These are phyloP conservation scores for Phlebiopsis gigantea DNA, from an alignment of 768 basidiomycete genomes.

Conservation along the genomic window DNA sequence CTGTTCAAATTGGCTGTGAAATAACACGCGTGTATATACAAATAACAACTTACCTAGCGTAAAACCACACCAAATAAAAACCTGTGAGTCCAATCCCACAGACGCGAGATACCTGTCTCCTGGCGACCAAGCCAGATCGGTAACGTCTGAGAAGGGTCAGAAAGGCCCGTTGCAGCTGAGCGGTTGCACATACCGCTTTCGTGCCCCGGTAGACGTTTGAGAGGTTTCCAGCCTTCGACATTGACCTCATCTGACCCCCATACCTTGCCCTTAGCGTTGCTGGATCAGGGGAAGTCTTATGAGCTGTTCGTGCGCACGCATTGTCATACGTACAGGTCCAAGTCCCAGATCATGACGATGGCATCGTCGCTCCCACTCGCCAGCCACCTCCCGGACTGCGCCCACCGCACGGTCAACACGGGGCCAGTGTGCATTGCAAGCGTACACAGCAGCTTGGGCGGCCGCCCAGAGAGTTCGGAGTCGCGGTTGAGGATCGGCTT, in stretches of 20 bases:
- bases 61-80: slow-evolving; percentile 91
- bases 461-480: slow-evolving; percentile 59
- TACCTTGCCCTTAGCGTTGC: slow-evolving; percentile 76
- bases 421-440: slow-evolving; percentile 92
- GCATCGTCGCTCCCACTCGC: slow-evolving; percentile 96
- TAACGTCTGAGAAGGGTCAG: slow-evolving; percentile 61
- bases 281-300: slow-evolving; percentile 24
- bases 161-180: too few relatives aligned
- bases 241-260: slow-evolving; percentile 97
- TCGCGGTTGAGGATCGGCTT: slow-evolving; percentile 82
- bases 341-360: slow-evolving; percentile 95
- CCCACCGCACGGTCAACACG: slow-evolving; percentile 89
- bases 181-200: slow-evolving; percentile 69
- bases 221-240: slow-evolving; percentile 94
- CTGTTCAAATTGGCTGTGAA: slow-evolving; percentile 32
- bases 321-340: slow-evolving; percentile 77
- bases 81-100: slow-evolving; percentile 86
- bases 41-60: slow-evolving; percentile 64
- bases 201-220: slow-evolving; percentile 89
- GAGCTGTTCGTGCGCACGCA: neutral
- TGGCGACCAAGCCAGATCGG: slow-evolving; percentile 92
- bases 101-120: slow-evolving; percentile 91
- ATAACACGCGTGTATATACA: neutral
- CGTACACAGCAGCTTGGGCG: slow-evolving; percentile 86
- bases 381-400: slow-evolving; percentile 87